Evolutionary conservation across 1,139 yeast genomes (phyloP).

Genomic region (Lodderomyces orthopsilosis): DNA sequence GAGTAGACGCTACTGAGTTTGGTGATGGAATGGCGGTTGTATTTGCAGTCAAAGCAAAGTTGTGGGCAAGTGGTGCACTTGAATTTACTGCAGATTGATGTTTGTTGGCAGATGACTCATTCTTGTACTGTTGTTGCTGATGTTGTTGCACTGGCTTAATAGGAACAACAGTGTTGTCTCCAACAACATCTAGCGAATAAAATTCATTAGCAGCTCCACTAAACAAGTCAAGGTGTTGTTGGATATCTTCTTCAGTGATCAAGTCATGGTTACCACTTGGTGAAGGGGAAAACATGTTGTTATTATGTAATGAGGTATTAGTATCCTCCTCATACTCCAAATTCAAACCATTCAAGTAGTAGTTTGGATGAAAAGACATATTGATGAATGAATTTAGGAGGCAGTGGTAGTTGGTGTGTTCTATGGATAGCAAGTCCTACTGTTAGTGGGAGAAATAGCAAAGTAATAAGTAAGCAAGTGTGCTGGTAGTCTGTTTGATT

Average conservation of each 20-base stretch:
- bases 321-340: conserved; percentile 30
- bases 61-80: neutral
- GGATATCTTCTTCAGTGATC: conserved; percentile 33
- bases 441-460: too few relatives aligned
- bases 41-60: neutral
- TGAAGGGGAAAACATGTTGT: neutral
- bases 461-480: too few relatives aligned
- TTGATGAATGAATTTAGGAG: neutral
- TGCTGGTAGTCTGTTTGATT: too few relatives aligned
- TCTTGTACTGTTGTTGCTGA: conserved; percentile 9
- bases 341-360: conserved; percentile 42
- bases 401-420: neutral
- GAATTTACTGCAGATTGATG: neutral
- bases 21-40: conserved; percentile 1
- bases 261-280: conserved; percentile 6
- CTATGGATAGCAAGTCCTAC: too few relatives aligned
- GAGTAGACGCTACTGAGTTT: conserved; percentile 4
- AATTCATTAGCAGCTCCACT: conserved; percentile 40
- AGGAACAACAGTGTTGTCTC: conserved; percentile 23
- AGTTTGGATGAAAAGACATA: conserved; percentile 45
- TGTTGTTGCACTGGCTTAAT: conserved; percentile 14
- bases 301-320: neutral
- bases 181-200: conserved; percentile 46
- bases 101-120: neutral
- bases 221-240: conserved; percentile 43